Evolutionary conservation across 202 grass and related monocot species (phyloP).

Genomic region (Thinopyrum obtusiflorum): DNA sequence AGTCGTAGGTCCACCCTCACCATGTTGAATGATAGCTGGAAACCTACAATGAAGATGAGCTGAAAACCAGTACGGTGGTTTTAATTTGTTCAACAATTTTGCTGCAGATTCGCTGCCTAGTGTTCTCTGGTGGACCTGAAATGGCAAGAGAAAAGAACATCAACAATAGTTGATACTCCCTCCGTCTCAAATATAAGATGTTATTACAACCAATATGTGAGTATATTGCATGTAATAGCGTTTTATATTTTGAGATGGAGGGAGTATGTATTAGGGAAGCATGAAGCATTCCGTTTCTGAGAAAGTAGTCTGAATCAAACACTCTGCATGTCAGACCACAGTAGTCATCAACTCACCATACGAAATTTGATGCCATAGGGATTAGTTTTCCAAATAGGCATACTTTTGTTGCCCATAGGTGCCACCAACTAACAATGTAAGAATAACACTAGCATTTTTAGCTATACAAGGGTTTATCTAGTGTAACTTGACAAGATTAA

Average conservation of each 20-base stretch:
- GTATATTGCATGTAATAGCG: too few species aligned
- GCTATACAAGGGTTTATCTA: background rate
- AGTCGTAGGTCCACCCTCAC: slow-evolving; percentile 59
- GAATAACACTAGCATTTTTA: background rate
- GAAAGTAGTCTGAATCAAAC: slow-evolving; percentile 6
- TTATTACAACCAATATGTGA: too few species aligned
- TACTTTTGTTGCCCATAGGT: background rate
- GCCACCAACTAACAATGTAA: background rate
- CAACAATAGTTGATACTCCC: background rate
- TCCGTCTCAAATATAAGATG: too few species aligned
- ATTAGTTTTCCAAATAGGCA: slow-evolving; percentile 3
- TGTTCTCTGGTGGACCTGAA: slow-evolving; percentile 59
- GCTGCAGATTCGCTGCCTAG: slow-evolving; percentile 83
- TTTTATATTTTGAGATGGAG: too few species aligned
- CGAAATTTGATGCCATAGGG: background rate
- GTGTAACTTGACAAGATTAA: slow-evolving; percentile 6
- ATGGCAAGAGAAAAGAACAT: slow-evolving; percentile 17
- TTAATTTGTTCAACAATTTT: slow-evolving; percentile 69
- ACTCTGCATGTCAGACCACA: background rate
- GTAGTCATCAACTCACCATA: background rate
- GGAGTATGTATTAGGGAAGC: slow-evolving; percentile 9
- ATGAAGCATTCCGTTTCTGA: background rate
- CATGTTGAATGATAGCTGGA: slow-evolving; percentile 73
- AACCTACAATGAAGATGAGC: slow-evolving; percentile 76
- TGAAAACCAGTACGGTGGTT: slow-evolving; percentile 84